A percentile compares a stretch with the other conserved stretches of the same genome.
These are phyloP conservation scores for Ophiostoma tasmaniense DNA, from an alignment of 2,329 filamentous ascomycete species.

Conservation along the genomic window DNA sequence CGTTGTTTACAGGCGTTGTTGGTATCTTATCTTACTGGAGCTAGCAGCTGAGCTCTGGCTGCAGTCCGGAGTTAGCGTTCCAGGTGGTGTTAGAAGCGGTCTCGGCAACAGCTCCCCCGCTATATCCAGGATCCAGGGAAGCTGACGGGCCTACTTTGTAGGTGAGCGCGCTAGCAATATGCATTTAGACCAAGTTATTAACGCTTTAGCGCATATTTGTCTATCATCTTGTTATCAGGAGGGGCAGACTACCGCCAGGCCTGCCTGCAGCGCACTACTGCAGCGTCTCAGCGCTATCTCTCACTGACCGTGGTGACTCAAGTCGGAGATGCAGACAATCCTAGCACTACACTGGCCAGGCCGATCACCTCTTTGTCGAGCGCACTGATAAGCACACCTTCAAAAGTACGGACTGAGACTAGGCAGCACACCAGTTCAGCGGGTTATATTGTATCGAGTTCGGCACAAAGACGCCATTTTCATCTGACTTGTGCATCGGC, in stretches of 20 bases:
- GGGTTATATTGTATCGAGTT: not conserved
- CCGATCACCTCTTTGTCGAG: not conserved
- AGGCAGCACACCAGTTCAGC: not conserved
- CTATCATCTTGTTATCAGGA: not conserved
- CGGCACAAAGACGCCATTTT: no score
- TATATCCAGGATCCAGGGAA: not conserved
- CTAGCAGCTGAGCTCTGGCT: not conserved
- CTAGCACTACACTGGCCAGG: not conserved
- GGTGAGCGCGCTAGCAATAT: not conserved
- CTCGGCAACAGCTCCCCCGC: constrained; percentile 13
- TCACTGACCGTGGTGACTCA: not conserved
- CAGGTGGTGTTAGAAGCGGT: constrained; percentile 4
- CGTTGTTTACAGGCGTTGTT: not conserved
- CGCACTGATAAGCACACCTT: not conserved
- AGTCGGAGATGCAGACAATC: not conserved
- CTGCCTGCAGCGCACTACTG: not conserved
- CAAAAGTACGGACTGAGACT: not conserved
- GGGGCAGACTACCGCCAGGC: not conserved
- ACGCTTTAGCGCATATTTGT: not conserved
- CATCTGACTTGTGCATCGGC: no score
- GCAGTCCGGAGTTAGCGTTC: constrained; percentile 13
- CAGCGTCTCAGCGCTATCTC: not conserved
- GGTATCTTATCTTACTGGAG: not conserved
- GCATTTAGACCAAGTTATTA: not conserved
- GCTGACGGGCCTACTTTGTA: not conserved